Conservation (phyloP, 1,284 basidiomycete species). For the Pisolithus thermaeus region DNA sequence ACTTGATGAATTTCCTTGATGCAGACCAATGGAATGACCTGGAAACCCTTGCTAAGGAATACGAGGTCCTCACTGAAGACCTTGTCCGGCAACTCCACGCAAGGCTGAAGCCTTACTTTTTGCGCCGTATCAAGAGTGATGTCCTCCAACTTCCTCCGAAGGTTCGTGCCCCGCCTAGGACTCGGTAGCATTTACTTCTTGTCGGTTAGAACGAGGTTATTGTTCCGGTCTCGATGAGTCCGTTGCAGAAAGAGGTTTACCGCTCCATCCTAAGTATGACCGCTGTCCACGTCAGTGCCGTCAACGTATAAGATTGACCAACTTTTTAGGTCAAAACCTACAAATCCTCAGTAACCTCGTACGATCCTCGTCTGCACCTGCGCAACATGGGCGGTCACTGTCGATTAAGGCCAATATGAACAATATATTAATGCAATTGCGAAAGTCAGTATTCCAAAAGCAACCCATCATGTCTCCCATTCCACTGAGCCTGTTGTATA, state of each 20-base stretch:
- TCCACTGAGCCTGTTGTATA: slow-evolving; percentile 24
- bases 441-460: slow-evolving; percentile 53
- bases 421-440: slow-evolving; percentile 82
- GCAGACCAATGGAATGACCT: slow-evolving; percentile 71
- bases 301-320: slow-evolving; percentile 5
- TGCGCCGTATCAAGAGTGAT: slow-evolving; percentile 89
- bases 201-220: slow-evolving; percentile 74
- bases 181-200: slow-evolving; percentile 9
- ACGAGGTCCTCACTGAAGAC: slow-evolving; percentile 73
- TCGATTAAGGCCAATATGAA: slow-evolving; percentile 52
- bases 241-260: slow-evolving; percentile 87
- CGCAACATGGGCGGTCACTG: slow-evolving; percentile 21
- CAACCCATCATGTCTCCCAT: neutral
- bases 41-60: slow-evolving; percentile 62
- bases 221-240: slow-evolving; percentile 86
- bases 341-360: slow-evolving; percentile 58
- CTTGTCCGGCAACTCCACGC: slow-evolving; percentile 75
- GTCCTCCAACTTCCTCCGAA: slow-evolving; percentile 91
- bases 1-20: slow-evolving; percentile 92
- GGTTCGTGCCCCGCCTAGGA: slow-evolving; percentile 37
- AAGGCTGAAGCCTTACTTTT: slow-evolving; percentile 82
- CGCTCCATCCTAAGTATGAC: slow-evolving; percentile 68
- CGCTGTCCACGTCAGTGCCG: neutral
- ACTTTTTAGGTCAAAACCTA: slow-evolving; percentile 56
- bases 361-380: slow-evolving; percentile 31